Percentiles rank a stretch among this genome's conserved stretches.
Conservation (phyloP, 768 basidiomycete species). For the Cyathus striatus region DNA sequence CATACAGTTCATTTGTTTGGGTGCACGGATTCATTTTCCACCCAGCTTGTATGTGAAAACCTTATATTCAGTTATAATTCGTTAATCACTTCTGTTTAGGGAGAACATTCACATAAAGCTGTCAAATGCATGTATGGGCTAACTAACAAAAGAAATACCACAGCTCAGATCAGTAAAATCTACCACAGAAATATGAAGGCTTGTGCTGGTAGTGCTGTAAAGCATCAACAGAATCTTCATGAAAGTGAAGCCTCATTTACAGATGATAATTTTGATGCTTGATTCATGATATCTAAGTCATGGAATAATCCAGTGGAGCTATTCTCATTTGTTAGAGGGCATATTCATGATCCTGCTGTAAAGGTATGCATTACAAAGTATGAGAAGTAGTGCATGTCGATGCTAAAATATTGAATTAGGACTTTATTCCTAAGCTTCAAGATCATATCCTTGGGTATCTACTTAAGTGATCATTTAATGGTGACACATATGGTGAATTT, state of each 20-base stretch:
- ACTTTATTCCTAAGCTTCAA: constrained; percentile 22
- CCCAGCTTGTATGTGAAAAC: constrained; percentile 17
- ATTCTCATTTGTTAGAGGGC: background rate
- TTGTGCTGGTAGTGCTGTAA: constrained; percentile 4
- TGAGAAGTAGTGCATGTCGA: background rate
- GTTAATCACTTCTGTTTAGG: constrained; percentile 13
- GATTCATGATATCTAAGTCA: constrained; percentile 16
- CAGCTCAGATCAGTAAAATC: constrained; percentile 13
- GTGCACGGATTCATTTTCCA: constrained; percentile 22
- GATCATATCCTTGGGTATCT: constrained; percentile 22
- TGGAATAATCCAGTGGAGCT: constrained; percentile 3
- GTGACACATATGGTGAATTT: constrained; percentile 15
- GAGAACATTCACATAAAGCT: constrained; percentile 28
- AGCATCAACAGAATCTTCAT: background rate
- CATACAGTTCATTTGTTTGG: constrained; percentile 10
- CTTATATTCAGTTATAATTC: background rate
- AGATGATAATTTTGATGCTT: no score
- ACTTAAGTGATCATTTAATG: constrained; percentile 12
- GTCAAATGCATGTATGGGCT: constrained; percentile 27
- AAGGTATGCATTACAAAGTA: constrained; percentile 12
- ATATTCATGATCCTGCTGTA: constrained; percentile 19
- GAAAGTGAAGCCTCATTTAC: constrained; percentile 1
- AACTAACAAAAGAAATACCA: constrained; percentile 21
- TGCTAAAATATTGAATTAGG: constrained; percentile 10
- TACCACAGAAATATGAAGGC: constrained; percentile 6